A percentile compares a stretch with the other conserved stretches of the same genome.
Conservation (phyloP, 371 early-diverging fungal species). For the Amoeboaphelidium protococcarum region DNA sequence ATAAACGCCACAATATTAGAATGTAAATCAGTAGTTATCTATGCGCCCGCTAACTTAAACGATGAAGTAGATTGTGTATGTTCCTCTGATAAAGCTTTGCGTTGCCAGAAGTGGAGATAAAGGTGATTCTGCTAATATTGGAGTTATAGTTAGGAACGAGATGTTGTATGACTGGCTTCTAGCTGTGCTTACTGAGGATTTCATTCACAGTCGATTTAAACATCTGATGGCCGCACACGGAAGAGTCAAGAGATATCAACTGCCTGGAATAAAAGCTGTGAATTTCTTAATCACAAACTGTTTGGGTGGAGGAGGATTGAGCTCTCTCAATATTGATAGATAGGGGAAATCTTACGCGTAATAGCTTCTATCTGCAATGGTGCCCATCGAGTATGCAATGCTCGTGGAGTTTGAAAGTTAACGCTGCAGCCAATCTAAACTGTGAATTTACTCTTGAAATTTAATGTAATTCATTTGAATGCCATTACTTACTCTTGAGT, state of each 20-base stretch:
- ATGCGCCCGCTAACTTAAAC: too few species aligned
- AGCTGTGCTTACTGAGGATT: constrained; percentile 13
- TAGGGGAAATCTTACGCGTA: constrained; percentile 50
- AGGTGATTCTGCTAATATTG: constrained; percentile 39
- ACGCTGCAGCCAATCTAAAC: too few species aligned
- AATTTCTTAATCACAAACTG: constrained; percentile 40
- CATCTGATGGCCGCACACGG: constrained; percentile 26
- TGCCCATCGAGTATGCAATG: too few species aligned
- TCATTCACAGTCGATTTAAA: constrained; percentile 27
- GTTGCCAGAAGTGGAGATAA: constrained; percentile 47
- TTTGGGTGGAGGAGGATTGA: constrained; percentile 37
- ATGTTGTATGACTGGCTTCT: constrained; percentile 21
- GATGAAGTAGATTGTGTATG: constrained; percentile 12
- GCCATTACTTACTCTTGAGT: too few species aligned
- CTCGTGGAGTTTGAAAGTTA: too few species aligned
- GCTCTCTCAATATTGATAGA: constrained; percentile 31
- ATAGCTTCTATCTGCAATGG: constrained; percentile 22
- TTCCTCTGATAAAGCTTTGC: constrained; percentile 28
- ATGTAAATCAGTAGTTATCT: too few species aligned
- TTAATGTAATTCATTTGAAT: too few species aligned
- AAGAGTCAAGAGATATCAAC: constrained; percentile 27
- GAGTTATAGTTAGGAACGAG: constrained; percentile 34
- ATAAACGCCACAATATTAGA: too few species aligned
- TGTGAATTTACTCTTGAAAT: too few species aligned
- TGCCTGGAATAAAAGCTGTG: constrained; percentile 29